Evolutionary conservation across 345 rosid genomes (phyloP).

Genomic region (Dimocarpus longan): DNA sequence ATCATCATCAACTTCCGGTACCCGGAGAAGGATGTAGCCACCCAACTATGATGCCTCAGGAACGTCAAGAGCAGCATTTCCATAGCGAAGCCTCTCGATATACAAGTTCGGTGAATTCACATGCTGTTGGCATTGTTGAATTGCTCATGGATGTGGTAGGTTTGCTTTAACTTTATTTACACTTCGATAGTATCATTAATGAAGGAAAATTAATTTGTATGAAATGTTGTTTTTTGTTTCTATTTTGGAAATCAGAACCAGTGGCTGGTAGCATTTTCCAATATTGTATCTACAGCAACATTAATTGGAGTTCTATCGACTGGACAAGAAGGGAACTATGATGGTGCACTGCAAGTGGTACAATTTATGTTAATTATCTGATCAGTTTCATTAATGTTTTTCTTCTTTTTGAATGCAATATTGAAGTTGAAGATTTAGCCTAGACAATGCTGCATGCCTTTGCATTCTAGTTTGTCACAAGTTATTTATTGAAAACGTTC

Average conservation of each 20-base stretch:
- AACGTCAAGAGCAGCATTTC: slow-evolving; percentile 2
- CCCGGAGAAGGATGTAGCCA: too few relatives aligned
- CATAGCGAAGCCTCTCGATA: slow-evolving; percentile 34
- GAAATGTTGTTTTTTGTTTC: slow-evolving; percentile 1
- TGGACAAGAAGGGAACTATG: slow-evolving; percentile 27
- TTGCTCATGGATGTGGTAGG: slow-evolving; percentile 44
- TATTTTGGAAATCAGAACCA: slow-evolving; percentile 33
- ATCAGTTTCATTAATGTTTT: neutral
- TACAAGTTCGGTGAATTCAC: slow-evolving; percentile 24
- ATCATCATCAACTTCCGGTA: too few relatives aligned
- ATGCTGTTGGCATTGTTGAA: slow-evolving; percentile 28
- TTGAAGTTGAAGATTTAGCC: neutral
- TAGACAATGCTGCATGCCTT: neutral
- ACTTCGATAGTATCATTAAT: too few relatives aligned
- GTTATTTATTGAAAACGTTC: neutral
- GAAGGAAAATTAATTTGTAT: too few relatives aligned
- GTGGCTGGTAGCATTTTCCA: slow-evolving; percentile 43
- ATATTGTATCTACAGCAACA: slow-evolving; percentile 43
- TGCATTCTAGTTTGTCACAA: neutral
- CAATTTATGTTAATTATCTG: slow-evolving; percentile 4
- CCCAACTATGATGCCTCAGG: neutral
- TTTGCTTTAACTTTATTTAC: neutral
- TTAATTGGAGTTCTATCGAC: slow-evolving; percentile 37
- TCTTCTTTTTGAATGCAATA: neutral
- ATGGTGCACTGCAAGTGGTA: slow-evolving; percentile 55